phyloP scores from a whole-genome alignment of 177 flowering plant species.

The Vitis hybrid region DNA sequence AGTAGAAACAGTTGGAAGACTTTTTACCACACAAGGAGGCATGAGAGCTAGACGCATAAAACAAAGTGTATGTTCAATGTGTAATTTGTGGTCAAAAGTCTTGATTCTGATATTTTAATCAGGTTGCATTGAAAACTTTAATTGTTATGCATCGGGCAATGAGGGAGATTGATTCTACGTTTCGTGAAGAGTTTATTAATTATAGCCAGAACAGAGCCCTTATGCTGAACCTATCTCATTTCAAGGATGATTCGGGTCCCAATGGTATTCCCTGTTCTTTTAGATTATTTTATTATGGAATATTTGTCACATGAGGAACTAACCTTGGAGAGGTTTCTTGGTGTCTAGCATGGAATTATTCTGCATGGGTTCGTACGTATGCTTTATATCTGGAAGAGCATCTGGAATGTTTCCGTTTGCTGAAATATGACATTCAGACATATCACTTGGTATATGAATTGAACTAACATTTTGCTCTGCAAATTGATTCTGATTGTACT shows the following conservation, averaged over 20 bases:
- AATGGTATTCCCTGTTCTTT: constrained; percentile 17
- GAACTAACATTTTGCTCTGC: neutral
- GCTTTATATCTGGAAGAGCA: constrained; percentile 33
- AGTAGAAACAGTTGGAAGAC: too few species aligned
- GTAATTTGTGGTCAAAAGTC: too few species aligned
- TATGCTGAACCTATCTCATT: constrained; percentile 25
- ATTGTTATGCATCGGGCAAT: constrained; percentile 34
- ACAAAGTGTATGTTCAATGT: too few species aligned
- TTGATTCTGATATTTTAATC: neutral
- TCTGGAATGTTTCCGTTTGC: constrained; percentile 22
- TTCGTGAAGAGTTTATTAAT: constrained; percentile 20
- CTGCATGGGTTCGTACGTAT: constrained; percentile 36
- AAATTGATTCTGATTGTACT: too few species aligned
- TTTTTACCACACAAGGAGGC: too few species aligned
- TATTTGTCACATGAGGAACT: too few species aligned
- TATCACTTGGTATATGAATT: constrained; percentile 14
- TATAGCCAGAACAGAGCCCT: constrained; percentile 15
- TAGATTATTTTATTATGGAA: neutral
- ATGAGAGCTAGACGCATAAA: too few species aligned
- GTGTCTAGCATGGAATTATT: constrained; percentile 31
- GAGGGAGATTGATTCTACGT: constrained; percentile 28
- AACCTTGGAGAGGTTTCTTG: neutral
- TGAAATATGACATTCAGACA: constrained; percentile 30
- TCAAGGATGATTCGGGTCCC: constrained; percentile 32
- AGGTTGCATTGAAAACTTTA: constrained; percentile 38